Percentiles rank a stretch among this genome's conserved stretches.
phyloP scores from a whole-genome alignment of 2,329 filamentous ascomycete genomes.

The Sclerotinia borealis region DNA sequence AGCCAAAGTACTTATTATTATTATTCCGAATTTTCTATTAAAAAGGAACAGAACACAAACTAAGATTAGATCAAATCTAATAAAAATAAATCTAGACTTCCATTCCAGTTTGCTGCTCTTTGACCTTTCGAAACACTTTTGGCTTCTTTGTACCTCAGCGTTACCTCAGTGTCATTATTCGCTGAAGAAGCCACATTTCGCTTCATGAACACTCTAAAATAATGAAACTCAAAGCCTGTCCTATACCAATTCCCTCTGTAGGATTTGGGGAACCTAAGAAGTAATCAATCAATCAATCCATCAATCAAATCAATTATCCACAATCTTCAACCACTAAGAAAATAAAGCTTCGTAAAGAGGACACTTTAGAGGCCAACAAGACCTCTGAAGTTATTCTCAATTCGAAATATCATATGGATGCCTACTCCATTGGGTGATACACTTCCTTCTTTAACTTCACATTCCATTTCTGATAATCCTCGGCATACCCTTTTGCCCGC shows the following conservation, averaged over 20 bases:
- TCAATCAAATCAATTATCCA: no score
- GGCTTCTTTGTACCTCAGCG: neutral
- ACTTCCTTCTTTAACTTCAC: constrained; percentile 29
- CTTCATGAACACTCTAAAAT: neutral
- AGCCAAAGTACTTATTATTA: no score
- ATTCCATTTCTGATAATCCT: constrained; percentile 20
- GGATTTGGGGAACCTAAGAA: neutral
- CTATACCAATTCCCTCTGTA: neutral
- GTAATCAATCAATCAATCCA: neutral
- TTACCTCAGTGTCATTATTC: neutral
- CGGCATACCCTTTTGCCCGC: constrained; percentile 24
- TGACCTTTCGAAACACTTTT: neutral
- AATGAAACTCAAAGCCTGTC: neutral
- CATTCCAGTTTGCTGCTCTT: neutral
- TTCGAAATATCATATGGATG: constrained; percentile 35
- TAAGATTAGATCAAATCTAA: no score
- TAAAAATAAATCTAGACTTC: no score
- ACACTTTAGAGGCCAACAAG: constrained; percentile 30
- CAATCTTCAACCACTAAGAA: neutral
- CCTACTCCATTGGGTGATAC: constrained; percentile 35
- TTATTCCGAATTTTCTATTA: no score
- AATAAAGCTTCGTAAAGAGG: constrained; percentile 6
- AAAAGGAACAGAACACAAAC: no score
- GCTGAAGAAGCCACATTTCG: constrained; percentile 7
- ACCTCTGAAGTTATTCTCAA: constrained; percentile 24